Evolutionary conservation across 2,329 filamentous ascomycete species (phyloP).

Genomic region (Leptographium flavum): DNA sequence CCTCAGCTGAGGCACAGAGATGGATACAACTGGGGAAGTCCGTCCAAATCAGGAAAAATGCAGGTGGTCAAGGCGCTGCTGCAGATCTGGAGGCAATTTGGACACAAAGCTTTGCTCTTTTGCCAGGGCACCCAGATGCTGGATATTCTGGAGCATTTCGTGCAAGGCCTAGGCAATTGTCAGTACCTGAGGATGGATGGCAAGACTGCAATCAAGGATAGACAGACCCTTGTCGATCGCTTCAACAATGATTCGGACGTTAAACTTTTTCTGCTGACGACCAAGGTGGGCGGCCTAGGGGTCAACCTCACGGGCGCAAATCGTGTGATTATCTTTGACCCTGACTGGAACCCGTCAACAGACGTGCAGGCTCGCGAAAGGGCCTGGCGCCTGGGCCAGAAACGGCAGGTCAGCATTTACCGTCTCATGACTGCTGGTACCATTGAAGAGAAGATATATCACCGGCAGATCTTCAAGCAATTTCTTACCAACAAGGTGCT

Average conservation of each 20-base stretch:
- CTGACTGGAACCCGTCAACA: slow-evolving; percentile 96
- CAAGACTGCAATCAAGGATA: slow-evolving; percentile 70
- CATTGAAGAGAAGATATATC: slow-evolving; percentile 98
- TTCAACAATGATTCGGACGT: slow-evolving; percentile 75
- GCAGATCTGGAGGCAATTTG: slow-evolving; percentile 75
- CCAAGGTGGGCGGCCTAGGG: slow-evolving; percentile 85
- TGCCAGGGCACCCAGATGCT: slow-evolving; percentile 92
- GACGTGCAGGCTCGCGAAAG: slow-evolving; percentile 90
- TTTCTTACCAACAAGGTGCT: slow-evolving; percentile 94
- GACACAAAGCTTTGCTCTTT: slow-evolving; percentile 87
- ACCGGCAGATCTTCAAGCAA: slow-evolving; percentile 96
- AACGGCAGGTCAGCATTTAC: slow-evolving; percentile 89
- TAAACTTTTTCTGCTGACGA: slow-evolving; percentile 85
- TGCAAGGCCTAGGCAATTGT: slow-evolving; percentile 51
- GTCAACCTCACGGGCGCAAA: slow-evolving; percentile 92
- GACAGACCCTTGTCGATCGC: slow-evolving; percentile 80
- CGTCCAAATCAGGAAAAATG: slow-evolving; percentile 83
- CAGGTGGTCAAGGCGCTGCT: slow-evolving; percentile 81
- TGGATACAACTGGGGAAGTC: slow-evolving; percentile 64
- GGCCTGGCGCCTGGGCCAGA: slow-evolving; percentile 91
- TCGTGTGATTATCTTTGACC: slow-evolving; percentile 94
- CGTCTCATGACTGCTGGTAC: slow-evolving; percentile 96
- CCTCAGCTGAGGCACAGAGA: slow-evolving; percentile 38
- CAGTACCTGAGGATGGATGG: slow-evolving; percentile 88
- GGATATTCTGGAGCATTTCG: slow-evolving; percentile 77